Base-by-base conservation (phyloP, 495 filamentous ascomycete species). In the Patellaria atrata region DNA sequence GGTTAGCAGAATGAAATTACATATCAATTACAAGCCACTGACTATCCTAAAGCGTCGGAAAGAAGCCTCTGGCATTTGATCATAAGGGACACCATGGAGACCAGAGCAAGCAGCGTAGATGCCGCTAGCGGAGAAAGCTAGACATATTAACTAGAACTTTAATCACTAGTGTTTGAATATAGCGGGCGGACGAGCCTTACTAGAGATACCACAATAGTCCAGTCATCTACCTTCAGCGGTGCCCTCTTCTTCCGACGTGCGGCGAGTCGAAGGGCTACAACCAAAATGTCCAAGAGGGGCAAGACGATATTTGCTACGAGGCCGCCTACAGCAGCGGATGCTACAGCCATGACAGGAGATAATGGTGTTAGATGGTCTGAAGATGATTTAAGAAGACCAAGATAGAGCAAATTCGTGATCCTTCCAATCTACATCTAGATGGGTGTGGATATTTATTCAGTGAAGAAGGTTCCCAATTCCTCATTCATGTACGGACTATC, bases 171-270 rank as follows among this genome's bases (percentile, higher is more conserved):
- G 27, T n/a, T n/a, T n/a, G 6, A 13, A 13, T 13, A 15, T 30
- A 5, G 12, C 27, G 8, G 8, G 12, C 8, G 12, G 12, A 8
- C 12, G 5, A 13, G 12, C 12, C 27, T 15, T 30, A 30, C 27
- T 15, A 30, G 17, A 8, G 27, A n/a, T n/a, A 30, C 5, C n/a
- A 30, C n/a, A 6, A 30, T 30, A 13, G 27, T 30, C 27, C 27
- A 30, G 27, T 30, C 27, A 30, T 30, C 27, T 15, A n/a, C 12
- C 12, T 30, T 5, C 27, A 30, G 17, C n/a, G 27, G 17, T 13
- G 27, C 27, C 5, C 27, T 30, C n/a, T 15, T 13, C 27, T 30
- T 30, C n/a, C 12, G 12, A 15, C 27, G 27, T 30, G 27, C 27
- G 5, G 27, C 17, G 27, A 30, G 17, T n/a, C 27, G 27, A n/a